phyloP scores from a whole-genome alignment of 202 grass and related monocot genomes.

The Bolboschoenoplectus hybrid region DNA sequence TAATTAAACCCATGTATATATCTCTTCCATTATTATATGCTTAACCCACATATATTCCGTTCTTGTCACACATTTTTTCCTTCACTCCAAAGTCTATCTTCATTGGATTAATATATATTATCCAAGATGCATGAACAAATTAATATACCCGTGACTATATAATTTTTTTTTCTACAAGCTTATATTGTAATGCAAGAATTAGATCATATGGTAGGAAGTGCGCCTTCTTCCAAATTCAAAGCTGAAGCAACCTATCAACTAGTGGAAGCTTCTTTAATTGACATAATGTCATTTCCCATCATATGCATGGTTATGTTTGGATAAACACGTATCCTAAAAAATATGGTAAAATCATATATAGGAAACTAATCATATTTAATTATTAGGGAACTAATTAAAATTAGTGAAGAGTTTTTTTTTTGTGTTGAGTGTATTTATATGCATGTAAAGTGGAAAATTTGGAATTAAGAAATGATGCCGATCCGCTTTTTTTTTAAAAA shows the following conservation, averaged over 20 bases:
- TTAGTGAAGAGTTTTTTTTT: not conserved
- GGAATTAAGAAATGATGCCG: not conserved
- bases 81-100: conserved; percentile 48
- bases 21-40: not conserved
- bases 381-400: not conserved
- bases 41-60: not conserved
- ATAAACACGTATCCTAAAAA: not conserved
- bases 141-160: not conserved
- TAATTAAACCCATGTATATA: conserved; percentile 17
- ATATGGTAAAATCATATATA: not conserved
- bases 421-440: not conserved
- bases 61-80: conserved; percentile 19
- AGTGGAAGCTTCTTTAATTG: conserved; percentile 44
- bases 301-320: conserved; percentile 27
- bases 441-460: not conserved
- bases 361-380: not conserved
- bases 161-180: conserved; percentile 43
- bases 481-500: not conserved
- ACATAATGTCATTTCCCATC: not conserved
- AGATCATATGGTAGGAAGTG: conserved; percentile 39
- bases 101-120: not conserved
- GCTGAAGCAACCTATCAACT: conserved; percentile 65
- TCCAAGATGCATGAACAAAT: not conserved
- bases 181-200: conserved; percentile 82
- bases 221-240: conserved; percentile 53